Evolutionary conservation across 805 yeast genomes (phyloP), one percentile per base, ranked within the genome.

Genomic region (Saccharomyces paradoxus): DNA sequence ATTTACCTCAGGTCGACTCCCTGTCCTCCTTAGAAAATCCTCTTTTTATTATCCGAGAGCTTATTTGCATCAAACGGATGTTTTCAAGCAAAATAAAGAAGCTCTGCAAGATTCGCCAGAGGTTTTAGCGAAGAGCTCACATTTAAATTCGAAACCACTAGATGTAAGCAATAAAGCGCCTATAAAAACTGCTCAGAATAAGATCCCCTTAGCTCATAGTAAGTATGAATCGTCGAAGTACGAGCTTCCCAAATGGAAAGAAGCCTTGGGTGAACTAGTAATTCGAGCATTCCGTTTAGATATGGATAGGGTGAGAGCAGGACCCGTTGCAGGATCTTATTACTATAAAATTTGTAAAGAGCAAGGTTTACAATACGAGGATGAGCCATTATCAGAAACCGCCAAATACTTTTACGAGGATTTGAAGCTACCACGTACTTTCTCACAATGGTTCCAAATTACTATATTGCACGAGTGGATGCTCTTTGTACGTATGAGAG

Each of bases 381-480:
- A 84, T 56, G 91, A 86, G 65, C 84, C 81, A 41, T 73, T 87
- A 46, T 79, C 87, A 3, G 82, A 80, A 21, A 79, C 87, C 4
- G 96, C 97, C 1, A 75, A 74, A 53, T 94, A 89, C 67, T 94
- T 89, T 77, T 94, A 89, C 67, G 87, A 88, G 53, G 87, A 91
- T 12, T 74, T 94, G 55, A 84, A 81, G 27, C 74, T 94, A 64
- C 96, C 96, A 37, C 78, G 80, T 66, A 86, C 97, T 0, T 91
- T 92, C 66, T 82, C 92, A n/a, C 96, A 90, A 70, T 92, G 97
- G 96, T 92, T 86, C 70, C 98, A 92, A 72, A 86, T 94, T 58
- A 87, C 96, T 6, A 77, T 86, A 1, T 77, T 94, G 60, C 99
- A 94, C 70, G 83, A 88, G 56, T 94, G 99, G 99, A 84, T 94